Conservation (phyloP, 2,329 filamentous ascomycete genomes). For the Penicillium sp. region DNA sequence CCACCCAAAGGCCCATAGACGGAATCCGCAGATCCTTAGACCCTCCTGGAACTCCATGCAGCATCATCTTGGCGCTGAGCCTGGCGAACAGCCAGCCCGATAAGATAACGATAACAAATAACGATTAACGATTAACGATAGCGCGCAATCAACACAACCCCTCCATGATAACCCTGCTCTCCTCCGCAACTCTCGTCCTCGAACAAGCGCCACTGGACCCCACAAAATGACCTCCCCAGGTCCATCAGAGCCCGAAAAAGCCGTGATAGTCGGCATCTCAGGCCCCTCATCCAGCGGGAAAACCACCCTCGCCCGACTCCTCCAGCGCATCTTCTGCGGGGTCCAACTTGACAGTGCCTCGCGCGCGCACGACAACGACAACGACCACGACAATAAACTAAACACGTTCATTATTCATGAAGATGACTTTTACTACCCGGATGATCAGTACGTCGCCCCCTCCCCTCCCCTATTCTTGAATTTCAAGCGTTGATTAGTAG, state of each 20-base stretch:
- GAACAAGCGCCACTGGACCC: neutral
- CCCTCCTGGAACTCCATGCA: too few species aligned
- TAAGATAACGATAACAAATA: neutral
- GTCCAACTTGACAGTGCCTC: conserved; percentile 8
- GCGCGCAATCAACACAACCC: neutral
- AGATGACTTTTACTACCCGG: conserved; percentile 91
- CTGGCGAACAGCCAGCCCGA: neutral
- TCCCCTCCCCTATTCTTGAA: neutral
- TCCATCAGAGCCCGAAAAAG: conserved; percentile 11
- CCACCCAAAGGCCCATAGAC: too few species aligned
- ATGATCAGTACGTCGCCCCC: conserved; percentile 60
- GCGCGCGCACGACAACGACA: neutral
- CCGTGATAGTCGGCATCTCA: conserved; percentile 75
- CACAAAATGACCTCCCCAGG: conserved; percentile 5
- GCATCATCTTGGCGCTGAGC: neutral
- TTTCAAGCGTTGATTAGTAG: neutral
- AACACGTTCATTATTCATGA: conserved; percentile 78
- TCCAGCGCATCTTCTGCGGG: conserved; percentile 75
- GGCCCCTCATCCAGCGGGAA: conserved; percentile 93
- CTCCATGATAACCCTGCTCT: neutral
- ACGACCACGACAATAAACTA: conserved; percentile 8
- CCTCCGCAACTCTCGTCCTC: conserved; percentile 7
- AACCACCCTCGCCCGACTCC: conserved; percentile 83
- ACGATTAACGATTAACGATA: neutral
- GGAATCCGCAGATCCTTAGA: neutral